These are phyloP conservation scores for Colletotrichum plurivorum DNA, from an alignment of 2,329 filamentous ascomycete species.

Conservation along the genomic window DNA sequence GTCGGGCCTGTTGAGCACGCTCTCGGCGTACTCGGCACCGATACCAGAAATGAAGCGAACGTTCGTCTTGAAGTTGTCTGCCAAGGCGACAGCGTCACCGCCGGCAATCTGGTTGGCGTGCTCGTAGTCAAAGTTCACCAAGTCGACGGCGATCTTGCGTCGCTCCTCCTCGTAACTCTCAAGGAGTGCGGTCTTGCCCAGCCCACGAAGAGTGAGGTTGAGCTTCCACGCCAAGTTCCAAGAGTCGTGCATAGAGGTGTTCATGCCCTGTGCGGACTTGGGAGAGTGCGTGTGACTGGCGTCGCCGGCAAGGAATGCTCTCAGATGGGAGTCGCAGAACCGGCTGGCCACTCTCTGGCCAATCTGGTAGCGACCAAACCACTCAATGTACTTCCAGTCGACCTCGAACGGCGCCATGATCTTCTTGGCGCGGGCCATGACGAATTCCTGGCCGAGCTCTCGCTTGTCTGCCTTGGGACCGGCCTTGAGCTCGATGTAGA, in stretches of 20 bases:
- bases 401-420: conserved; percentile 72
- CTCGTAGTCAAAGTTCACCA: conserved; percentile 72
- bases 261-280: conserved; percentile 79
- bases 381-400: conserved; percentile 73
- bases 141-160: conserved; percentile 71
- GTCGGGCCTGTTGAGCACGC: conserved; percentile 62
- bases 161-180: conserved; percentile 75
- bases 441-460: conserved; percentile 72
- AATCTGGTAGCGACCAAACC: conserved; percentile 82
- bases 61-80: conserved; percentile 78
- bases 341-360: conserved; percentile 79
- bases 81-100: conserved; percentile 74
- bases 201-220: conserved; percentile 67
- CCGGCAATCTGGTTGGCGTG: conserved; percentile 71
- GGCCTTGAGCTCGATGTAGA: conserved; percentile 71
- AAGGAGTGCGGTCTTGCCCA: conserved; percentile 68
- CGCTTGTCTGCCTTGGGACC: conserved; percentile 56
- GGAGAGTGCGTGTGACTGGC: conserved; percentile 81
- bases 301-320: conserved; percentile 79
- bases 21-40: conserved; percentile 73
- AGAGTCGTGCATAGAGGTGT: conserved; percentile 72
- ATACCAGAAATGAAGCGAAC: conserved; percentile 82
- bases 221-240: conserved; percentile 72
- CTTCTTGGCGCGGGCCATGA: conserved; percentile 76
- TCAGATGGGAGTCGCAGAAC: conserved; percentile 73